Conservation (phyloP, 108 stramenopile species). For the Asterionellopsis glacialis region DNA sequence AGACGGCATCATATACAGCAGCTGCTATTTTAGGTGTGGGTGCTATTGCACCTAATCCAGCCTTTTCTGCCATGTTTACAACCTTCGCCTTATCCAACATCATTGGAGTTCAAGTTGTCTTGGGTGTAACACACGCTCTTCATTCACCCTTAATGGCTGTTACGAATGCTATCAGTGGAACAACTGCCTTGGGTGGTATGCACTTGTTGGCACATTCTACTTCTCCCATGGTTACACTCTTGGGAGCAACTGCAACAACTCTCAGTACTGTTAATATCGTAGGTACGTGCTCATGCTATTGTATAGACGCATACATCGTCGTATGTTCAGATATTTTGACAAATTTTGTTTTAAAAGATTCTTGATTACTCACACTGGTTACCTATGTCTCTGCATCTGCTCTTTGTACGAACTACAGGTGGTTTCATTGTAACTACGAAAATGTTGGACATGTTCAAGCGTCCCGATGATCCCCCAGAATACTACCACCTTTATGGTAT, state of each 20-base stretch:
- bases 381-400: not conserved
- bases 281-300: slow-evolving; percentile 31
- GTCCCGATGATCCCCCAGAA: slow-evolving; percentile 97
- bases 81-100: slow-evolving; percentile 94
- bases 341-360: slow-evolving; percentile 15
- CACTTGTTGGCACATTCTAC: slow-evolving; percentile 85
- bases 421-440: slow-evolving; percentile 97
- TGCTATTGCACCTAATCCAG: slow-evolving; percentile 85
- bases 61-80: slow-evolving; percentile 92
- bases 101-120: slow-evolving; percentile 94
- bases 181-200: slow-evolving; percentile 98
- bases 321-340: slow-evolving; percentile 13
- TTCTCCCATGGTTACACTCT: slow-evolving; percentile 49
- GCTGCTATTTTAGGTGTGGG: slow-evolving; percentile 82
- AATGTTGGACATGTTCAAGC: slow-evolving; percentile 99
- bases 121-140: slow-evolving; percentile 94
- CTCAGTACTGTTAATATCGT: slow-evolving; percentile 94
- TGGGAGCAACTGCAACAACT: slow-evolving; percentile 91
- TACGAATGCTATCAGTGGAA: slow-evolving; percentile 98
- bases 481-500: slow-evolving; percentile 95
- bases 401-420: slow-evolving; percentile 30
- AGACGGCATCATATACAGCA: slow-evolving; percentile 61
- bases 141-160: slow-evolving; percentile 99
- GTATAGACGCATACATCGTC: not conserved
- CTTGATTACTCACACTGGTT: not conserved